Percentiles rank a stretch among this genome's conserved stretches.
phyloP scores from a whole-genome alignment of 192 early-diverging fungal genomes.

The Backusella tuberculispora region DNA sequence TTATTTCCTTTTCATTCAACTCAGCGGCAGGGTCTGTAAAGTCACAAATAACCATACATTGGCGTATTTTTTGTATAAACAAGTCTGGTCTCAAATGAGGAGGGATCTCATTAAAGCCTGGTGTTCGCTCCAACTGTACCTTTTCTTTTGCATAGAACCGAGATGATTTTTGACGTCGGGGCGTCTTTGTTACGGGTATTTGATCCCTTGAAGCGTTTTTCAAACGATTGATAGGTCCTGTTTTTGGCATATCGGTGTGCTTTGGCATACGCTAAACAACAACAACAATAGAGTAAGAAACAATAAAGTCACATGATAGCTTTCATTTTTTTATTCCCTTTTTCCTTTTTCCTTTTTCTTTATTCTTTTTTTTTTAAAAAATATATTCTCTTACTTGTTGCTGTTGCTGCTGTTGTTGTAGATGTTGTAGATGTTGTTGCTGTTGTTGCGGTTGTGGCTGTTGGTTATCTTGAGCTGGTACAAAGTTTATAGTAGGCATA shows the following conservation, averaged over 20 bases:
- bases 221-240: conserved; percentile 50
- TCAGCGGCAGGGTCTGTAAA: conserved; percentile 88
- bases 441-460: background rate
- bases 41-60: conserved; percentile 93
- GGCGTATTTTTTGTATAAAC: conserved; percentile 86
- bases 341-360: background rate
- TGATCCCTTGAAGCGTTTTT: conserved; percentile 67
- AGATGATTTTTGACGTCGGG: conserved; percentile 82
- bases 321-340: too few species aligned
- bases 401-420: too few species aligned
- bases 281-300: background rate
- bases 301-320: background rate
- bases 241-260: conserved; percentile 30
- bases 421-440: background rate
- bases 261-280: background rate
- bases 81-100: conserved; percentile 83
- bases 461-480: conserved; percentile 30
- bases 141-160: conserved; percentile 84
- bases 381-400: background rate
- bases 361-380: background rate
- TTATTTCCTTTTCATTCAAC: conserved; percentile 95
- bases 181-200: conserved; percentile 78
- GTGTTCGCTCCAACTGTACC: conserved; percentile 80
- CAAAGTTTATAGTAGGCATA: background rate
- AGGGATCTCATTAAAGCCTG: conserved; percentile 77